Conservation (phyloP, 2,329 filamentous ascomycete genomes). For the Chaetomiaceae sp. region DNA sequence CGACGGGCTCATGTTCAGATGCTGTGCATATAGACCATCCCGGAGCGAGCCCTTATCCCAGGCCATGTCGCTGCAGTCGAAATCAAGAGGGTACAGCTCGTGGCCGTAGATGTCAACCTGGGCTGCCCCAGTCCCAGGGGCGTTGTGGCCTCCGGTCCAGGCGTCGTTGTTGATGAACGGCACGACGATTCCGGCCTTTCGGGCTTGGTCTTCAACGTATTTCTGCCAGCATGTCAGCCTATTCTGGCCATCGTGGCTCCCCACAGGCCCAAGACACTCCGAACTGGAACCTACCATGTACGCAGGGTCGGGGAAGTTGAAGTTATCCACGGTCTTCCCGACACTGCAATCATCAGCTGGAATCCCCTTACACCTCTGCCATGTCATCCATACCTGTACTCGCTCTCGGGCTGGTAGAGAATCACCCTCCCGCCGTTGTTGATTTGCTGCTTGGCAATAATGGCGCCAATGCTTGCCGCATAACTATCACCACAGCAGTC, state of each 20-base stretch:
- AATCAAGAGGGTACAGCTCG: conserved; percentile 59
- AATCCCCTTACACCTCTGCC: neutral
- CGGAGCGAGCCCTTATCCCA: conserved; percentile 58
- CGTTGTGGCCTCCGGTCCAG: conserved; percentile 54
- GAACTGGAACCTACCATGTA: too few species aligned
- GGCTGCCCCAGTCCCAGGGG: conserved; percentile 55
- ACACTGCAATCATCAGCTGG: conserved; percentile 29
- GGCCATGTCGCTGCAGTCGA: conserved; percentile 54
- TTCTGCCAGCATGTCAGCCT: too few species aligned
- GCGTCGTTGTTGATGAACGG: conserved; percentile 75
- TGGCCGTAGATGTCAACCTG: conserved; percentile 63
- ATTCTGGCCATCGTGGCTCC: too few species aligned
- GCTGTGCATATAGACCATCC: conserved; percentile 49
- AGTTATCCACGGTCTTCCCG: conserved; percentile 33
- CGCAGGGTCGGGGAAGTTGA: conserved; percentile 57
- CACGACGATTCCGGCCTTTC: conserved; percentile 65
- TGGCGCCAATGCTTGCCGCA: conserved; percentile 54
- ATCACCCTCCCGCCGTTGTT: conserved; percentile 79
- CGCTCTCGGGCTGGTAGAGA: conserved; percentile 76
- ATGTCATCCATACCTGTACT: conserved; percentile 53
- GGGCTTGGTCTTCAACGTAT: conserved; percentile 64
- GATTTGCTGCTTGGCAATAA: conserved; percentile 72
- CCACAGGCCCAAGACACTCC: too few species aligned
- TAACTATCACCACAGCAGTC: conserved; percentile 42
- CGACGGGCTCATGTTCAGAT: conserved; percentile 57